Evolutionary conservation across 2,329 filamentous ascomycete species (phyloP).

Genomic region (Hypomyces rosellus): DNA sequence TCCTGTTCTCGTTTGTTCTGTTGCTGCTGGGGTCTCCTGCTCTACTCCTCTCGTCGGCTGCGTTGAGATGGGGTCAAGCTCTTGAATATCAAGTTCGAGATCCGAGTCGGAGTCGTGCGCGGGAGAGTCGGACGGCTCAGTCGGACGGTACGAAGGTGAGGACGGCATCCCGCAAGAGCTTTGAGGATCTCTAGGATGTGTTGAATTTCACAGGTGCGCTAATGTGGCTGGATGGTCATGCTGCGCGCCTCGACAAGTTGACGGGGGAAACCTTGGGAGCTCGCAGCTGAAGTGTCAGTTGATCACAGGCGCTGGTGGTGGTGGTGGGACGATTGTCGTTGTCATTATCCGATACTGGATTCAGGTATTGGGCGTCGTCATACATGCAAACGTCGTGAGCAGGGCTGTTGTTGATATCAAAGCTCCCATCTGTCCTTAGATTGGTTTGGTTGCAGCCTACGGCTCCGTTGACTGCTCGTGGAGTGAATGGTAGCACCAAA

Average conservation of each 20-base stretch:
- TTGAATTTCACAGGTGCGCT: conserved; percentile 13
- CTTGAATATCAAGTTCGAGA: conserved; percentile 68
- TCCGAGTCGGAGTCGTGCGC: conserved; percentile 67
- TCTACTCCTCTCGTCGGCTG: conserved; percentile 26
- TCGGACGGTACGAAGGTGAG: conserved; percentile 43
- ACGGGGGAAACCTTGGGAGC: conserved; percentile 12
- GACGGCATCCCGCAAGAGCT: conserved; percentile 48
- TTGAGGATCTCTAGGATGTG: conserved; percentile 3
- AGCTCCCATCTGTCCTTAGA: too few species aligned
- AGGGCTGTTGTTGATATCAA: too few species aligned
- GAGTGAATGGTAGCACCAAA: too few species aligned
- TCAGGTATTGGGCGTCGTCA: too few species aligned
- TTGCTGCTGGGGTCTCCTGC: conserved; percentile 20
- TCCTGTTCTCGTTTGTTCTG: conserved; percentile 43
- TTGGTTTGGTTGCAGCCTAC: too few species aligned
- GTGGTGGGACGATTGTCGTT: not conserved
- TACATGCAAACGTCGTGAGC: too few species aligned
- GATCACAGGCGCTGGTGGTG: conserved; percentile 1
- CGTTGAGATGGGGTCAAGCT: conserved; percentile 62
- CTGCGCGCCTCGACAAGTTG: conserved; percentile 8
- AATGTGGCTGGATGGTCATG: conserved; percentile 16
- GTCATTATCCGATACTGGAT: conserved; percentile 4
- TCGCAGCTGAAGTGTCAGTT: not conserved
- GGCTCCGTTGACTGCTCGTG: too few species aligned
- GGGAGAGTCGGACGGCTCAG: conserved; percentile 59